phyloP scores from a whole-genome alignment of 2,329 filamentous ascomycete species.

The Trichophyton rubrum region DNA sequence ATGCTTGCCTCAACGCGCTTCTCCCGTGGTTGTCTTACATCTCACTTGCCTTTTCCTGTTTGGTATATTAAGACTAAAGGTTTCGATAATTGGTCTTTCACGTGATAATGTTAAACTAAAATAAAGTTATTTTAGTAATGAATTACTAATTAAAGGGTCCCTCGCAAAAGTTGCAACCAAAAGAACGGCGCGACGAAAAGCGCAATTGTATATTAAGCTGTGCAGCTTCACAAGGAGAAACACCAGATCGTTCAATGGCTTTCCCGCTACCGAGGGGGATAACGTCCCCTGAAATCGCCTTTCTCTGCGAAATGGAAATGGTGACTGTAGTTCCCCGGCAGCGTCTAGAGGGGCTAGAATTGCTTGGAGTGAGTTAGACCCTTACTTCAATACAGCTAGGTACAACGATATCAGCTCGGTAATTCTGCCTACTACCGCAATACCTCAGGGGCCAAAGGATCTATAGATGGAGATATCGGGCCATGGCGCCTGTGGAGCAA shows the following conservation, averaged over 20 bases:
- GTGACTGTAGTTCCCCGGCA: slow-evolving; percentile 88
- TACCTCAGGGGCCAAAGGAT: not conserved
- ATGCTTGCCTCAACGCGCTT: too few species aligned
- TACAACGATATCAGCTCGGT: not conserved
- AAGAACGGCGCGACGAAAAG: not conserved
- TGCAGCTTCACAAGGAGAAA: not conserved
- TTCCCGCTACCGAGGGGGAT: slow-evolving; percentile 54
- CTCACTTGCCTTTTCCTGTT: too few species aligned
- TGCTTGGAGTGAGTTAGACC: slow-evolving; percentile 60
- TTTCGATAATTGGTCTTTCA: too few species aligned
- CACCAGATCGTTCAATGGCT: slow-evolving; percentile 37
- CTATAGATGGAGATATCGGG: not conserved
- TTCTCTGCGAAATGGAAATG: slow-evolving; percentile 94
- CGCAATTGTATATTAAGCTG: not conserved
- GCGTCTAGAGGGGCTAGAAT: slow-evolving; percentile 68
- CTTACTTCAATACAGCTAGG: not conserved
- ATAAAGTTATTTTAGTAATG: too few species aligned
- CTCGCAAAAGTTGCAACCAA: not conserved
- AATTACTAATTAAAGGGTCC: too few species aligned
- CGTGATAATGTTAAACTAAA: too few species aligned
- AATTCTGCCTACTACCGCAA: not conserved
- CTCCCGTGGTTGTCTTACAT: too few species aligned
- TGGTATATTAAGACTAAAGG: too few species aligned
- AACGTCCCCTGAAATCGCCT: slow-evolving; percentile 77
- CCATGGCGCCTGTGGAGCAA: not conserved